These are phyloP conservation scores for Meripilus lineatus DNA, from an alignment of 1,284 basidiomycete species.

Conservation along the genomic window DNA sequence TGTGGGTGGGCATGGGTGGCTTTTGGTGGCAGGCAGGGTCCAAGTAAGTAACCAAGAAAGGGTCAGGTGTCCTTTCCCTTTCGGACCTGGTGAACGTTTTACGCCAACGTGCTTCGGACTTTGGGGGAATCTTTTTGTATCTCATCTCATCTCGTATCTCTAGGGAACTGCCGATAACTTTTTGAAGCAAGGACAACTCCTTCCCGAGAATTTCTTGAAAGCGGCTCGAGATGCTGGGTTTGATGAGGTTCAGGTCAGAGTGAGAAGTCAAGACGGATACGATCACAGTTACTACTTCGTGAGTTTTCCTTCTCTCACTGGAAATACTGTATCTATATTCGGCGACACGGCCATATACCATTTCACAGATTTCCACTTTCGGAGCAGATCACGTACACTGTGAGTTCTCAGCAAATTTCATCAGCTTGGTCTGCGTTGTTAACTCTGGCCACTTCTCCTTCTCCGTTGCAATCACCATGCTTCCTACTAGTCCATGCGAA, in stretches of 20 bases:
- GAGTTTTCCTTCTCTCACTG: constrained; percentile 28
- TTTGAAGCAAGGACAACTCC: constrained; percentile 80
- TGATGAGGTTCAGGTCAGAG: constrained; percentile 71
- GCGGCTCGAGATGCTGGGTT: constrained; percentile 73
- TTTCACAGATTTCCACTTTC: constrained; percentile 60
- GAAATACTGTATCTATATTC: background rate
- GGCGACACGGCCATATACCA: constrained; percentile 6
- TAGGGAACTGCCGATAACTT: constrained; percentile 87
- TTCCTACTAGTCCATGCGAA: constrained; percentile 84
- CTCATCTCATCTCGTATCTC: too few species aligned
- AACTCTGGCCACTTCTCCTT: too few species aligned
- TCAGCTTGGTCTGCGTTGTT: background rate
- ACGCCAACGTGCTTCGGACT: too few species aligned
- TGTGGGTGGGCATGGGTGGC: too few species aligned
- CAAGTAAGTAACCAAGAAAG: too few species aligned
- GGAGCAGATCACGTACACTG: constrained; percentile 41
- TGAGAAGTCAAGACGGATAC: constrained; percentile 84
- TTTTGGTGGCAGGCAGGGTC: too few species aligned
- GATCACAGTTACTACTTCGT: constrained; percentile 95
- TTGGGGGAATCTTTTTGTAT: too few species aligned
- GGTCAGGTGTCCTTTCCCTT: too few species aligned
- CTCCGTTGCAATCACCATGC: too few species aligned
- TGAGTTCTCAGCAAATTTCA: constrained; percentile 23
- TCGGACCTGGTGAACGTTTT: too few species aligned
- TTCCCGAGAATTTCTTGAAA: constrained; percentile 85